Conservation (phyloP, 345 rosid genomes). For the Rhodamnia argentea region DNA sequence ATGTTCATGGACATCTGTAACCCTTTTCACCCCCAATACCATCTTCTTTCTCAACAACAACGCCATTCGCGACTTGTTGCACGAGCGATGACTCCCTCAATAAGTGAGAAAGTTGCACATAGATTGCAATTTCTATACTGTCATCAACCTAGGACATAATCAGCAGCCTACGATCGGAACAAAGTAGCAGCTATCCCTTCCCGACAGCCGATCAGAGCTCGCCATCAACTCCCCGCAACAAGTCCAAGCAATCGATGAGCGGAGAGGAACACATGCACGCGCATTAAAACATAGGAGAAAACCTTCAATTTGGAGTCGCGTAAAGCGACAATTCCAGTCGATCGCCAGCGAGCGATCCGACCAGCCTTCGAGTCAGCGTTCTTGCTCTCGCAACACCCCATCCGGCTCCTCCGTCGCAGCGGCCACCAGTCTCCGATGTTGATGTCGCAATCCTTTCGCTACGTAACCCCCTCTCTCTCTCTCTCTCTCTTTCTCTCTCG, state of each 20-base stretch:
- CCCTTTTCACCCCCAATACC: not conserved
- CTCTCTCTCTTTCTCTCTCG: not conserved
- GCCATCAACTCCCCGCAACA: not conserved
- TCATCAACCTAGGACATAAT: not conserved
- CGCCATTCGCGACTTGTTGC: not conserved
- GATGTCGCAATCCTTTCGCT: not conserved
- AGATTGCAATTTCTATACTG: not conserved
- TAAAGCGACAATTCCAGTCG: slow-evolving; percentile 87
- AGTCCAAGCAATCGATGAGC: not conserved
- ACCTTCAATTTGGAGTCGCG: slow-evolving; percentile 95
- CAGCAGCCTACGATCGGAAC: not conserved
- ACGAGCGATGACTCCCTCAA: not conserved
- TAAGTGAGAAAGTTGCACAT: not conserved
- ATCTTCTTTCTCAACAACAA: not conserved
- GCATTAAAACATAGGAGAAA: not conserved
- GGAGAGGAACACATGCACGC: not conserved
- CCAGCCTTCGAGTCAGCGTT: slow-evolving; percentile 54
- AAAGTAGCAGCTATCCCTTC: not conserved
- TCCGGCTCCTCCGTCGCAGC: slow-evolving; percentile 11
- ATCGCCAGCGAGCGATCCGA: slow-evolving; percentile 80
- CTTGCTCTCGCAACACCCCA: slow-evolving; percentile 83
- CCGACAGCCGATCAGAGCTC: not conserved
- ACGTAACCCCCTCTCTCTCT: not conserved
- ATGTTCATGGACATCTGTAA: not conserved
- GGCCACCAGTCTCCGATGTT: not conserved